Conservation (phyloP, 2,329 filamentous ascomycete genomes). For the Zopfia rhizophila region DNA sequence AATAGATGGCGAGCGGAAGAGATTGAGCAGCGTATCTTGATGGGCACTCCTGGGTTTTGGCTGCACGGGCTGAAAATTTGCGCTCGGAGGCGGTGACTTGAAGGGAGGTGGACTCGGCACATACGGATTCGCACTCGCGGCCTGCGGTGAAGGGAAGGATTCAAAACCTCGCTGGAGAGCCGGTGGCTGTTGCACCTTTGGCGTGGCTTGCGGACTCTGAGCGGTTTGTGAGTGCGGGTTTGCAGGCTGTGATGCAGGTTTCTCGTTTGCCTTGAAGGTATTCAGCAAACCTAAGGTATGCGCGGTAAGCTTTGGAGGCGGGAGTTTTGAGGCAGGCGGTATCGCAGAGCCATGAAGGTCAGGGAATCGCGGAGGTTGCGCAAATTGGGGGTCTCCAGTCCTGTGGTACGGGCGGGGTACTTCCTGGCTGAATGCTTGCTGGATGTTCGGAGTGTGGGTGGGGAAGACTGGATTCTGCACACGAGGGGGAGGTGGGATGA, state of each 20-base stretch:
- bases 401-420: conserved; percentile 57
- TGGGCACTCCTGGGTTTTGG: conserved; percentile 53
- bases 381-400: conserved; percentile 55
- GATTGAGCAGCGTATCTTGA: conserved; percentile 57
- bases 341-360: conserved; percentile 56
- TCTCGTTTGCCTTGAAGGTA: conserved; percentile 62
- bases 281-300: conserved; percentile 68
- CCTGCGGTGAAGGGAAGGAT: conserved; percentile 33
- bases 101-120: conserved; percentile 41
- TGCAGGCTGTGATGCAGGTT: conserved; percentile 26
- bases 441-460: conserved; percentile 31
- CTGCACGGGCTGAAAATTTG: conserved; percentile 39
- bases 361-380: conserved; percentile 48
- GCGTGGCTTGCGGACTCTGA: conserved; percentile 33
- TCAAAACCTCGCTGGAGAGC: conserved; percentile 34
- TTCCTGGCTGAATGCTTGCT: conserved; percentile 37
- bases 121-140: conserved; percentile 23
- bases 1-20: conserved; percentile 53
- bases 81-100: conserved; percentile 38
- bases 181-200: conserved; percentile 34
- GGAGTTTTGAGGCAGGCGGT: conserved; percentile 67
- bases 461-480: conserved; percentile 25
- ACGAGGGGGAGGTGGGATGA: conserved; percentile 34
- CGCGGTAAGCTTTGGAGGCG: conserved; percentile 66
- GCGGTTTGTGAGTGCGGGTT: conserved; percentile 10